A percentile compares a stretch with the other conserved stretches of the same genome.
phyloP scores from a whole-genome alignment of 2,329 filamentous ascomycete genomes.

The Curvularia sp. region DNA sequence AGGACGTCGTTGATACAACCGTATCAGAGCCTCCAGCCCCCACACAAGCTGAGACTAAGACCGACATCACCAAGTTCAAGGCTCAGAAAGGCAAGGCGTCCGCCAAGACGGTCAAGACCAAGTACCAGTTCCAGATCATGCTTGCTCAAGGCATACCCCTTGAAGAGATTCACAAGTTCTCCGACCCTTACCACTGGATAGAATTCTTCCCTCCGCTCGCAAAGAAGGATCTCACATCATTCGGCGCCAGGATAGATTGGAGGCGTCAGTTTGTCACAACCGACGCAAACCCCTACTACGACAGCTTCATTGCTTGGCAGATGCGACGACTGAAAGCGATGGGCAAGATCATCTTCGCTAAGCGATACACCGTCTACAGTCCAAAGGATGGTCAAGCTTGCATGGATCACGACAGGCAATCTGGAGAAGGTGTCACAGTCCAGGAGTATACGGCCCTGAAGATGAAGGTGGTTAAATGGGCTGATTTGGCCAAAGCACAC shows the following conservation, averaged over 20 bases:
- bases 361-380: conserved; percentile 87
- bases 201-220: conserved; percentile 87
- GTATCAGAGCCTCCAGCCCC: conserved; percentile 63
- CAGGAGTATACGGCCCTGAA: conserved; percentile 96
- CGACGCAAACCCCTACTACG: conserved; percentile 95
- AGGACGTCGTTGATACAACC: conserved; percentile 55
- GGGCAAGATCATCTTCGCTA: conserved; percentile 92
- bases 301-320: conserved; percentile 95
- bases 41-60: conserved; percentile 70
- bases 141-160: conserved; percentile 84
- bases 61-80: conserved; percentile 88
- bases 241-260: conserved; percentile 93
- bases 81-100: conserved; percentile 80
- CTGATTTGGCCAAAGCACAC: conserved; percentile 73
- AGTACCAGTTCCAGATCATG: conserved; percentile 98
- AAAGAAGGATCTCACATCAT: conserved; percentile 78
- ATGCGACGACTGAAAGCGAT: conserved; percentile 91
- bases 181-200: conserved; percentile 91
- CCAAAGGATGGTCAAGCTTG: conserved; percentile 89
- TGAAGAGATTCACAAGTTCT: conserved; percentile 91
- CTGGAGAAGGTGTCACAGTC: conserved; percentile 80
- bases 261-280: conserved; percentile 91
- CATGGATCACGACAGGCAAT: conserved; percentile 84
- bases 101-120: conserved; percentile 88
- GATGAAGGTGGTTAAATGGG: conserved; percentile 89